Evolutionary conservation across 164 flowering plant species (phyloP).

Genomic region (Magnolia changhungtana): DNA sequence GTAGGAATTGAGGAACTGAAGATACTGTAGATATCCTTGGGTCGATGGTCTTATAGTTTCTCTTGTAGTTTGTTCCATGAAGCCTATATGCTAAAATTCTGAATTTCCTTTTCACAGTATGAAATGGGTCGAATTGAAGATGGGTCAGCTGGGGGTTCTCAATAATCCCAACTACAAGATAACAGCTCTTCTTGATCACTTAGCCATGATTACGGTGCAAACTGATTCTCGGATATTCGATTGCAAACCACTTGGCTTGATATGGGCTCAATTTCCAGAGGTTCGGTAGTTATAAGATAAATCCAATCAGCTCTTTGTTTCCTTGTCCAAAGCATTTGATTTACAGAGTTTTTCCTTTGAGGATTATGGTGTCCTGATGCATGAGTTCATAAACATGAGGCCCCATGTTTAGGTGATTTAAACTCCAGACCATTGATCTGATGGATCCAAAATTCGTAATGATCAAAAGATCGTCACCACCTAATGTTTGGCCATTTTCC

Average conservation of each 20-base stretch:
- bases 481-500: background rate
- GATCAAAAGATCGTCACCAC: background rate
- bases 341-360: too few relatives aligned
- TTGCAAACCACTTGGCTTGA: conserved; percentile 96
- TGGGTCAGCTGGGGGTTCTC: conserved; percentile 97
- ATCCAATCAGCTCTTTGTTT: background rate
- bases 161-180: conserved; percentile 87
- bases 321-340: too few relatives aligned
- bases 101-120: conserved; percentile 51
- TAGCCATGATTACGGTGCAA: conserved; percentile 93
- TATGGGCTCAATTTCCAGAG: conserved; percentile 93
- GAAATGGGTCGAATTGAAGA: conserved; percentile 97
- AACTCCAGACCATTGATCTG: too few relatives aligned
- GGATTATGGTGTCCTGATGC: background rate
- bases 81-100: background rate
- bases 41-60: background rate
- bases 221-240: conserved; percentile 80
- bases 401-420: too few relatives aligned
- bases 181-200: conserved; percentile 86
- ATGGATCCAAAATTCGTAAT: too few relatives aligned
- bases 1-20: background rate
- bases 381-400: too few relatives aligned
- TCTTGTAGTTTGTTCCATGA: conserved; percentile 2
- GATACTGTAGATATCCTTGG: background rate
- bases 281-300: conserved; percentile 24